Conservation (phyloP, 148 eudicot genomes). For the Rhododendron kiyosumense region DNA sequence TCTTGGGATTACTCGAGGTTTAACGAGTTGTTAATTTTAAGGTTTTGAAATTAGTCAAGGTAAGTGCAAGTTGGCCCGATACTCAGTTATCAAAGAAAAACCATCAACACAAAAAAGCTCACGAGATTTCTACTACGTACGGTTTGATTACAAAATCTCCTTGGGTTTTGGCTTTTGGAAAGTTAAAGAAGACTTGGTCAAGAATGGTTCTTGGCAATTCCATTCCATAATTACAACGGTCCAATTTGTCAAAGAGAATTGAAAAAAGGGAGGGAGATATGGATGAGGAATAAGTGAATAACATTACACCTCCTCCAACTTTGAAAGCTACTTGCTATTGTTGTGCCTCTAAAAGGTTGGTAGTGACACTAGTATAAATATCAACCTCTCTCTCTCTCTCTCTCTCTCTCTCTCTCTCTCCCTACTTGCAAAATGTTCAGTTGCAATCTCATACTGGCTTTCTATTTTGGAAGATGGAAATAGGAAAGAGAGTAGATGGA, state of each 20-base stretch:
- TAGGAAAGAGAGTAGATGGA: slow-evolving; percentile 17
- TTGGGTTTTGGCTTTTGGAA: background rate
- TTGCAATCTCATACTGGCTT: background rate
- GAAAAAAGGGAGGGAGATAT: slow-evolving; percentile 17
- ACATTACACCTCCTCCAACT: slow-evolving; percentile 31
- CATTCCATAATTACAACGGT: background rate
- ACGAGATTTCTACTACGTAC: background rate
- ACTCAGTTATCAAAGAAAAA: background rate
- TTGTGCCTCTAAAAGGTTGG: slow-evolving; percentile 19
- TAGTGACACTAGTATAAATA: slow-evolving; percentile 11
- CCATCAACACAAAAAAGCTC: background rate
- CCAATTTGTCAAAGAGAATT: slow-evolving; percentile 6
- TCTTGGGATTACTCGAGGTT: background rate
- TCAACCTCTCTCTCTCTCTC: background rate
- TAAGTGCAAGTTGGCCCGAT: background rate
- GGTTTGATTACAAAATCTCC: background rate
- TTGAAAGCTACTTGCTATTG: slow-evolving; percentile 10
- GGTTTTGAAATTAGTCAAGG: background rate
- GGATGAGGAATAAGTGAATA: slow-evolving; percentile 50
- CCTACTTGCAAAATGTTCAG: slow-evolving; percentile 4
- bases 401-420: background rate
- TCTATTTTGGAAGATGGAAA: slow-evolving; percentile 11
- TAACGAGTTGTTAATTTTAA: background rate
- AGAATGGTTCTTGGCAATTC: background rate
- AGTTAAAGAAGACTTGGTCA: background rate